A percentile compares a stretch with the other conserved stretches of the same genome.
phyloP scores from a whole-genome alignment of 768 basidiomycete genomes.

The Tricholoma bakamatsutake region DNA sequence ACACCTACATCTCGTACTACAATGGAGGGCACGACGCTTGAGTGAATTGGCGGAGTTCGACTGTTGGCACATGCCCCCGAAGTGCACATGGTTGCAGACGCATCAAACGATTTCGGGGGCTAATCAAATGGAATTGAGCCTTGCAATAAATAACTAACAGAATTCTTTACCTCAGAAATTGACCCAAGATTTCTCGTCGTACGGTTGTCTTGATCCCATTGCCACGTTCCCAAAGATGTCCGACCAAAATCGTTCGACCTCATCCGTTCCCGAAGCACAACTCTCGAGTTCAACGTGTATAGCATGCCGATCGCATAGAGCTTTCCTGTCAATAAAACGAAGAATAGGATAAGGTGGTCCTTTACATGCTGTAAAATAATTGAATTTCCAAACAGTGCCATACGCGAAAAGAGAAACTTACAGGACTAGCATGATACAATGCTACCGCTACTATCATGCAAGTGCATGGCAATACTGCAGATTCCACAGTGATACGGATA shows the following conservation, averaged over 20 bases:
- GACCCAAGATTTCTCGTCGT: neutral
- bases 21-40: neutral
- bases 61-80: neutral
- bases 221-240: slow-evolving; percentile 33
- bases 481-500: slow-evolving; percentile 35
- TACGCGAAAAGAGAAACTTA: slow-evolving; percentile 13
- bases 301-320: slow-evolving; percentile 38
- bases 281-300: slow-evolving; percentile 32
- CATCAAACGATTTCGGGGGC: slow-evolving; percentile 3
- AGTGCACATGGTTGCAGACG: slow-evolving; percentile 1
- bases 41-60: neutral
- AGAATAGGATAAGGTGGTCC: slow-evolving; percentile 40
- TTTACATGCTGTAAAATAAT: slow-evolving; percentile 18
- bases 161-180: slow-evolving; percentile 3
- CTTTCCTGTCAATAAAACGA: slow-evolving; percentile 45
- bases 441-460: slow-evolving; percentile 32
- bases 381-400: neutral
- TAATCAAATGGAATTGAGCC: neutral
- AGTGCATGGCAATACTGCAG: slow-evolving; percentile 25
- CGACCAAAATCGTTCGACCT: slow-evolving; percentile 35
- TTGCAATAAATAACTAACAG: neutral
- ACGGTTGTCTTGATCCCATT: slow-evolving; percentile 21
- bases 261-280: slow-evolving; percentile 29
- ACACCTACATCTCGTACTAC: neutral
- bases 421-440: slow-evolving; percentile 30